Conservation (phyloP, 192 early-diverging fungal genomes). For the Backusella macrospora region DNA sequence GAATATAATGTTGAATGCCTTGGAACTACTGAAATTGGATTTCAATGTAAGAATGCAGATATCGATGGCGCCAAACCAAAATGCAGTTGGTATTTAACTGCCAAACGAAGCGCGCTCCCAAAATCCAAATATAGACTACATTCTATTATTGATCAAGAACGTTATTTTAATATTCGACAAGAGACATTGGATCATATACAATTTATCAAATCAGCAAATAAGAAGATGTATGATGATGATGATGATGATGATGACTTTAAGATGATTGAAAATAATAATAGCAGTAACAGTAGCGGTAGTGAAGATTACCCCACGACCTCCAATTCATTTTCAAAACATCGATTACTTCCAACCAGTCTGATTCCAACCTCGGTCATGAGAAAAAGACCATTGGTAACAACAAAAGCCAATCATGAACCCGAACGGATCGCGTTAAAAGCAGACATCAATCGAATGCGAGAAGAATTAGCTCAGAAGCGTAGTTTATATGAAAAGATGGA, state of each 20-base stretch:
- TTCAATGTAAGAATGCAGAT: neutral
- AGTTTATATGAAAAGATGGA: neutral
- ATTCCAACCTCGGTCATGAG: neutral
- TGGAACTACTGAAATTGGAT: neutral
- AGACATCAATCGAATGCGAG: neutral
- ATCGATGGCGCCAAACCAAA: constrained; percentile 4
- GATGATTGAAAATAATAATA: neutral
- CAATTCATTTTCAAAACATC: neutral
- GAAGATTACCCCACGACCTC: neutral
- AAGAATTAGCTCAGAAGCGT: neutral
- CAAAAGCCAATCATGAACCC: neutral
- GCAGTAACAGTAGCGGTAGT: neutral
- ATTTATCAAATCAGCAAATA: neutral
- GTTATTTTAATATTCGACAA: neutral
- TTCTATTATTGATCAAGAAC: neutral
- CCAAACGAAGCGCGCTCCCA: neutral
- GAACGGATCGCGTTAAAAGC: neutral
- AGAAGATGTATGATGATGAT: neutral
- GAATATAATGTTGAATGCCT: neutral
- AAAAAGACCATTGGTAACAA: neutral
- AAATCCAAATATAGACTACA: neutral
- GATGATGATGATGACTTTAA: neutral
- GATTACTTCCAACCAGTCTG: neutral
- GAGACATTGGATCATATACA: neutral
- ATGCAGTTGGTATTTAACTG: neutral